Base-by-base conservation (phyloP, 2,329 filamentous ascomycete species). In the Colletotrichum sp. region DNA sequence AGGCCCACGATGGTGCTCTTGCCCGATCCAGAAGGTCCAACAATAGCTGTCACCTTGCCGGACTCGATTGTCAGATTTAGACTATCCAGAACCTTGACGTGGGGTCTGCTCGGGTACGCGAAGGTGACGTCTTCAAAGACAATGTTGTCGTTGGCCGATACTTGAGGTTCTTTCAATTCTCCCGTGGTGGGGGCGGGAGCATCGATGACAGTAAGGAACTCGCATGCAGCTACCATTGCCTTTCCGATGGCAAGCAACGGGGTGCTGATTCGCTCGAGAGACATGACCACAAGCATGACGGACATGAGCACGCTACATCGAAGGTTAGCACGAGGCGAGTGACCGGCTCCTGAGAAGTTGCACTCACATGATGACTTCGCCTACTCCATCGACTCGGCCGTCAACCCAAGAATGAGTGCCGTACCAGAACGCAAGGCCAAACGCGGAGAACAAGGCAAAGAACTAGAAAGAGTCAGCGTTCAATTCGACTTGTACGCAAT, bases 1-100 rank as follows among this genome's bases (percentile, higher is more conserved):
- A 96, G 84, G 0, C 92, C 93, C 1, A 95, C 91, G 30, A 95
- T 91, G 0, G 94, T 96, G 67, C 92, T 94, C 82, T 96, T 96
- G 1, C 94, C 94, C 6, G 90, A 92, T 0, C 94, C 94, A 4
- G 92, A 94, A 1, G 93, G 90, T 0, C 94, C 94, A 24, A 96
- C 94, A 21, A 96, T 93, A 3, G 94, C 94, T 1, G 93, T 95
- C 3, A 93, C 89, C 80, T 94, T 93, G 24, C 93, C 92, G 9
- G 90, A 87, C 75, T 90, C 87, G 71, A 95, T 90, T 1, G 83
- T 85, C 10, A 95, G 83, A 78, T 89, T 87, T 4, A 95, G 82
- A 4, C 88, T 84, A 78, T 94, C 89, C 2, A 95, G 83, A 0
- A 95, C 90, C 79, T 91, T 91, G 76, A 93, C 89, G 74, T 92